These are phyloP conservation scores for Eucalyptus erythrocorys DNA, from an alignment of 345 rosid species.

Conservation along the genomic window DNA sequence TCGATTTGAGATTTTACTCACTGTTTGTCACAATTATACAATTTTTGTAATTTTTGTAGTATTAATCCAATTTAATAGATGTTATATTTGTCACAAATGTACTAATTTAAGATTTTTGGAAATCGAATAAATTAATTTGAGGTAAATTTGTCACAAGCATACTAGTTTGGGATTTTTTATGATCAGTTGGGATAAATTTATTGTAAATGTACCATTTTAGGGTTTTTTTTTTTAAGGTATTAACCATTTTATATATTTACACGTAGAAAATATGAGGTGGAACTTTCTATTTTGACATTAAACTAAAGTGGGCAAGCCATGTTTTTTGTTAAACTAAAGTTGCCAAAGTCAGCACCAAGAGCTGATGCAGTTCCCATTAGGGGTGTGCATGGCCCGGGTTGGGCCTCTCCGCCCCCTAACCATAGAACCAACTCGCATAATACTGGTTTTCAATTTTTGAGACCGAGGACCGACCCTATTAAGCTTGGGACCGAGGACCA, in stretches of 20 bases:
- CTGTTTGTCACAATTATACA: too few relatives aligned
- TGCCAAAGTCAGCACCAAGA: background rate
- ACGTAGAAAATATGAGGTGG: background rate
- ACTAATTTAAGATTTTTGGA: fast-evolving
- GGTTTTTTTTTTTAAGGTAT: too few relatives aligned
- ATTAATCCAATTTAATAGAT: too few relatives aligned
- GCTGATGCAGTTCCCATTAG: background rate
- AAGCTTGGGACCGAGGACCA: too few relatives aligned
- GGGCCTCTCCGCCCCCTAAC: too few relatives aligned
- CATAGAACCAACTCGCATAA: too few relatives aligned
- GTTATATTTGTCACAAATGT: fast-evolving
- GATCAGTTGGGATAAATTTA: fast-evolving
- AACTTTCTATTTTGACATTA: background rate
- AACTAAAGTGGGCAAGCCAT: background rate
- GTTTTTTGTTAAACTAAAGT: background rate
- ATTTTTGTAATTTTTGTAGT: too few relatives aligned
- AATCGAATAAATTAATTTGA: fast-evolving
- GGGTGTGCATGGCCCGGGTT: too few relatives aligned
- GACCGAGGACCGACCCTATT: too few relatives aligned
- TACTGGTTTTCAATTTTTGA: too few relatives aligned
- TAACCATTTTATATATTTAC: background rate
- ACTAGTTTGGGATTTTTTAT: fast-evolving
- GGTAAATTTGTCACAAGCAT: too few relatives aligned
- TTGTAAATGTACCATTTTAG: fast-evolving
- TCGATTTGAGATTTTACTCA: too few relatives aligned